phyloP scores from a whole-genome alignment of 1,284 basidiomycete species.

The Apiotrichum porosum region DNA sequence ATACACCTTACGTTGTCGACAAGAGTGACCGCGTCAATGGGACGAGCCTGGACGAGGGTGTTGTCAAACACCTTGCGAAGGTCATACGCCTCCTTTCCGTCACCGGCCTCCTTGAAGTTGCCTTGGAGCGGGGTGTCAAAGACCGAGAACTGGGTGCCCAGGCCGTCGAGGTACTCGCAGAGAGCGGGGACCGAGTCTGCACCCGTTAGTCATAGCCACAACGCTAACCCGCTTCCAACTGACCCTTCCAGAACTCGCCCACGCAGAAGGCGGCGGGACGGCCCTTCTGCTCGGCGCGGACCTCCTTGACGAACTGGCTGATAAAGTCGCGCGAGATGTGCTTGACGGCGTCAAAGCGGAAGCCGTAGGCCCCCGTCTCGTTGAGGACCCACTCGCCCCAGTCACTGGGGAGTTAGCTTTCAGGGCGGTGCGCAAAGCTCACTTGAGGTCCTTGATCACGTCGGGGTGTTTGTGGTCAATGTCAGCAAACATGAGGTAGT shows the following conservation, averaged over 20 bases:
- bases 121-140: conserved; percentile 57
- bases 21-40: conserved; percentile 58
- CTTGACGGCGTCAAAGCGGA: conserved; percentile 84
- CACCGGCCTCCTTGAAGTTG: conserved; percentile 51
- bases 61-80: conserved; percentile 56
- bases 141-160: conserved; percentile 55
- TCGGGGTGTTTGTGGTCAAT: conserved; percentile 73
- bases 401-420: conserved; percentile 41
- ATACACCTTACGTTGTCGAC: conserved; percentile 49
- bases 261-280: conserved; percentile 51
- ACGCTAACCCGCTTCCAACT: not conserved
- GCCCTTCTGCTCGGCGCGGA: conserved; percentile 49
- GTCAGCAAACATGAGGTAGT: conserved; percentile 48
- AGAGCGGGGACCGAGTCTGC: conserved; percentile 43
- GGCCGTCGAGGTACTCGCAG: conserved; percentile 41
- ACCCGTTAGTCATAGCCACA: not conserved
- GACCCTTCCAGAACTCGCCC: conserved; percentile 55
- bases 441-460: conserved; percentile 52
- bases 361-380: conserved; percentile 74
- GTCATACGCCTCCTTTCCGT: conserved; percentile 52
- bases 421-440: conserved; percentile 3
- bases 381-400: conserved; percentile 59
- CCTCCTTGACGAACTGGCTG: conserved; percentile 54
- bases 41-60: conserved; percentile 54
- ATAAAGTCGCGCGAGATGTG: conserved; percentile 52